A percentile compares a stretch with the other conserved stretches of the same genome.
phyloP scores from a whole-genome alignment of 176 grass and related monocot species.

The Poa annua region DNA sequence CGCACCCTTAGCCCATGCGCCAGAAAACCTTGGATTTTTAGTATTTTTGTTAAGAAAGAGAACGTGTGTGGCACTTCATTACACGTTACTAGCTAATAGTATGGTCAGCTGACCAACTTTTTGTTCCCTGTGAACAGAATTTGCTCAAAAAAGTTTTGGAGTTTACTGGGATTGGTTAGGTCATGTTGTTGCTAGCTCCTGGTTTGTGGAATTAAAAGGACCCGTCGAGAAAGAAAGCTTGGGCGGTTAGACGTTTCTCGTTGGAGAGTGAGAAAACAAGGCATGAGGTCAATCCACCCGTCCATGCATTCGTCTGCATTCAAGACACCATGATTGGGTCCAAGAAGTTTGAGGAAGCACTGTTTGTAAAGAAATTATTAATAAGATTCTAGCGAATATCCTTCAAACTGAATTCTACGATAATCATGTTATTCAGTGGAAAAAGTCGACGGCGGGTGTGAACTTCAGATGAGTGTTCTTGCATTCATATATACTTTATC shows the following conservation, averaged over 20 bases:
- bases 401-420: no score
- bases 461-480: no score
- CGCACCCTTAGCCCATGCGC: no score
- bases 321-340: neutral
- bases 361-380: no score
- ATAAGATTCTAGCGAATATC: no score
- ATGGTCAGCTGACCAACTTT: conserved; percentile 13
- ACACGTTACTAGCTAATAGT: no score
- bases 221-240: conserved; percentile 23
- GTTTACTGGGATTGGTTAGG: conserved; percentile 2
- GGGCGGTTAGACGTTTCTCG: conserved; percentile 17
- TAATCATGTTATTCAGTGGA: neutral
- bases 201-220: conserved; percentile 40
- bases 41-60: no score
- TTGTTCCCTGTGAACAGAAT: neutral
- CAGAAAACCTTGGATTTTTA: no score
- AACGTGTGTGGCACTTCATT: no score
- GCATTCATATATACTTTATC: no score
- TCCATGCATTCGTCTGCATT: conserved; percentile 33
- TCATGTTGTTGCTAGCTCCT: conserved; percentile 26
- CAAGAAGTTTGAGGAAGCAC: no score
- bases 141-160: conserved; percentile 31
- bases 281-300: neutral
- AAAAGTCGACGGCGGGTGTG: no score
- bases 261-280: neutral